Evolutionary conservation across 176 grass and related monocot species (phyloP).

Genomic region (Aegilops speltoides): DNA sequence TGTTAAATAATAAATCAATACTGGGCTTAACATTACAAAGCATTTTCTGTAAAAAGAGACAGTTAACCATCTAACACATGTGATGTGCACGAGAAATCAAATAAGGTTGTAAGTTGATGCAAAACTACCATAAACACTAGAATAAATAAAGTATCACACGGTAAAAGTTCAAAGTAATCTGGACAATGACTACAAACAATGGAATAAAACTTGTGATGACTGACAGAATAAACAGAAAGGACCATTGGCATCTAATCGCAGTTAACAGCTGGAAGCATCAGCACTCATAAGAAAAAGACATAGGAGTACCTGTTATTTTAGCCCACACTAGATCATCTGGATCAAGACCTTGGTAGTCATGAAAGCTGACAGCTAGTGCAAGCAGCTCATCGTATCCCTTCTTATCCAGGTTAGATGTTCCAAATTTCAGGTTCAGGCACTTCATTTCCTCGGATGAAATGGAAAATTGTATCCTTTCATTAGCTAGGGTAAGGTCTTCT

Average conservation of each 20-base stretch:
- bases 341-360: slow-evolving; percentile 88
- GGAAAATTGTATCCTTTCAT: slow-evolving; percentile 84
- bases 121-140: neutral
- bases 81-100: neutral
- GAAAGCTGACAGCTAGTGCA: slow-evolving; percentile 83
- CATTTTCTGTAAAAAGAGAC: slow-evolving; percentile 13
- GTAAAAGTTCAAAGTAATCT: neutral
- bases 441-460: slow-evolving; percentile 73
- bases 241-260: neutral
- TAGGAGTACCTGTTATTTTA: slow-evolving; percentile 86
- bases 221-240: slow-evolving; percentile 1
- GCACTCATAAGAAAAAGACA: slow-evolving; percentile 2
- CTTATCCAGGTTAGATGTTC: slow-evolving; percentile 64
- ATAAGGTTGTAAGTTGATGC: neutral
- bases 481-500: slow-evolving; percentile 57
- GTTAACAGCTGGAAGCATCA: slow-evolving; percentile 20
- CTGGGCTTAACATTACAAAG: neutral
- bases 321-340: slow-evolving; percentile 97
- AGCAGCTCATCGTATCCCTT: slow-evolving; percentile 83
- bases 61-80: neutral
- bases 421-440: slow-evolving; percentile 64
- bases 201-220: slow-evolving; percentile 9
- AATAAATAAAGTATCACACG: neutral
- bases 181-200: neutral
- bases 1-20: neutral